Evolutionary conservation across 2,329 filamentous ascomycete genomes (phyloP).

Genomic region (Colletotrichum agaves): DNA sequence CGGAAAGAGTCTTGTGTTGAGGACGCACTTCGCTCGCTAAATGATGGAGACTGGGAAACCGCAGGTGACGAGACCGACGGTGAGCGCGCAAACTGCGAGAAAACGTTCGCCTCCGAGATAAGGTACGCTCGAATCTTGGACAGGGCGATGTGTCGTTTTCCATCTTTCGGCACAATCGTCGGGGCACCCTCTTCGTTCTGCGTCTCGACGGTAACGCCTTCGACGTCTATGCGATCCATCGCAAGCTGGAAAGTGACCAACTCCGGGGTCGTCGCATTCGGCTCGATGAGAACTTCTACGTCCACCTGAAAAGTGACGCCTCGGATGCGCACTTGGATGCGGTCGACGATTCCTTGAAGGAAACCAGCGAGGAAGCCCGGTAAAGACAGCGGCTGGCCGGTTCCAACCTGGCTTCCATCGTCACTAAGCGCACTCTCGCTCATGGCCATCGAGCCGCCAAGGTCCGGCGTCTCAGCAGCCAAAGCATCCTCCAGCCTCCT

Average conservation of each 20-base stretch:
- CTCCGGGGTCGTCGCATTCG: conserved; percentile 58
- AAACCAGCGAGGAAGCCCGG: conserved; percentile 78
- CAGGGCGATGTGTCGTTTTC: conserved; percentile 73
- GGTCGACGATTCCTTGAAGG: conserved; percentile 78
- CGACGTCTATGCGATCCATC: conserved; percentile 72
- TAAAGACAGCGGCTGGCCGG: conserved; percentile 75
- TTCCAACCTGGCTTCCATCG: conserved; percentile 71
- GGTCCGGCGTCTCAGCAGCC: conserved; percentile 68
- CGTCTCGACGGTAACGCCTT: conserved; percentile 67
- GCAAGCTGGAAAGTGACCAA: conserved; percentile 72
- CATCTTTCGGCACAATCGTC: conserved; percentile 62
- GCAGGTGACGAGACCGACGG: conserved; percentile 64
- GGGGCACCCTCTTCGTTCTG: conserved; percentile 46
- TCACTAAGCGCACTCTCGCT: conserved; percentile 71
- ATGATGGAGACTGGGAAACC: conserved; percentile 57
- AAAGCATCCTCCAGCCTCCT: conserved; percentile 76
- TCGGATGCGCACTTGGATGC: conserved; percentile 73
- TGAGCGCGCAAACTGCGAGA: conserved; percentile 68
- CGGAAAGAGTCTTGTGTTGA: conserved; percentile 41
- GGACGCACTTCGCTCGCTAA: conserved; percentile 44
- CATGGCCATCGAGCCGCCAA: conserved; percentile 68
- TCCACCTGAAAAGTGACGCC: conserved; percentile 75
- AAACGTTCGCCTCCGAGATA: conserved; percentile 74
- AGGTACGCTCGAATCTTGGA: conserved; percentile 71
- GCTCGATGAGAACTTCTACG: conserved; percentile 64